Percentiles rank a stretch among this genome's conserved stretches.
Evolutionary conservation across 163 green algal genomes (phyloP).

Genomic region (Scenedesmus sp.): DNA sequence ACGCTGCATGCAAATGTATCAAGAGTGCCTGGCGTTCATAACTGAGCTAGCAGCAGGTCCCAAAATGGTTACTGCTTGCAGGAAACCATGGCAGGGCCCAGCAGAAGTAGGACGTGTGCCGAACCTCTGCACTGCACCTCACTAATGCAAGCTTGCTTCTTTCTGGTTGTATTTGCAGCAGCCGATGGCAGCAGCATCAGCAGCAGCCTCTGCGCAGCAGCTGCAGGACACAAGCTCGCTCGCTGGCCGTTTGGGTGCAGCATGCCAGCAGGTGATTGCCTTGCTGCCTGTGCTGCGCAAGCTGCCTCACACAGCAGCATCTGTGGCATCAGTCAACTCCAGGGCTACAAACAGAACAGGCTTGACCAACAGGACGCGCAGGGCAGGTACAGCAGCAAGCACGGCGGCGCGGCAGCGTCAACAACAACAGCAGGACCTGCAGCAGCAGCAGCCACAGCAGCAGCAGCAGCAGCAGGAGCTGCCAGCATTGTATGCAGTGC

Average conservation of each 20-base stretch:
- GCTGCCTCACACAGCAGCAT: not conserved
- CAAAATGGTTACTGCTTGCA: not conserved
- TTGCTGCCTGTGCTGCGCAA: not conserved
- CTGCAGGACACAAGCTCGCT: not conserved
- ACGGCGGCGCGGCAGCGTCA: not conserved
- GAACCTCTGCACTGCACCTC: not conserved
- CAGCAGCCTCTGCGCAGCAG: not conserved
- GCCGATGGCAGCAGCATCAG: not conserved
- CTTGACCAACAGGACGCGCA: not conserved
- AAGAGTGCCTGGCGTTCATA: not conserved
- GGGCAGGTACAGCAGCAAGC: not conserved
- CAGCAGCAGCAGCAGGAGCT: conserved; percentile 21
- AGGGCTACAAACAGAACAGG: not conserved
- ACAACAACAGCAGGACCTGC: not conserved
- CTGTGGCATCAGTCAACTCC: not conserved
- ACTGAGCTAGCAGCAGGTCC: not conserved
- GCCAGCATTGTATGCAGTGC: not conserved
- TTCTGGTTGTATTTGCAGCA: not conserved
- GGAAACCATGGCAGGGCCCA: not conserved
- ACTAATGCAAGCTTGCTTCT: too few species aligned
- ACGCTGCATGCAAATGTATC: not conserved
- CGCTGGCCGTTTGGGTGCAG: conserved; percentile 5
- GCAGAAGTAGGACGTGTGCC: not conserved
- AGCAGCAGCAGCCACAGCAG: conserved; percentile 14
- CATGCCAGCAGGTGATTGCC: conserved; percentile 25